Conservation (phyloP, 495 filamentous ascomycete genomes). For the Trichoderma parareesei region DNA sequence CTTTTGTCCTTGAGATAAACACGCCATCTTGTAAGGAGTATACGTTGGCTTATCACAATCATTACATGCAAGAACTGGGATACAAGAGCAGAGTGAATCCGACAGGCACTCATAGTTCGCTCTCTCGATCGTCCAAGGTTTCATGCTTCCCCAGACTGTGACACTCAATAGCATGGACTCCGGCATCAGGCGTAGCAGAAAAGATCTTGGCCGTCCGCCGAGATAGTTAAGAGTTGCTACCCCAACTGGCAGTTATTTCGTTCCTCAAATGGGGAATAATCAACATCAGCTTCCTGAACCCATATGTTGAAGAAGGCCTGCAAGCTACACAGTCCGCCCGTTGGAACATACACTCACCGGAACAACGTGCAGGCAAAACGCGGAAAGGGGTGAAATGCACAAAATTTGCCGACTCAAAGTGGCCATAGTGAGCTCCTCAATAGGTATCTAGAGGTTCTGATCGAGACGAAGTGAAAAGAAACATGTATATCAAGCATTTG, state of each 20-base stretch:
- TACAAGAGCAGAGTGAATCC: too few relatives aligned
- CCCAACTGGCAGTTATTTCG: background rate
- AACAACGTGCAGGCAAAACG: background rate
- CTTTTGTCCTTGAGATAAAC: too few relatives aligned
- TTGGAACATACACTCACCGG: background rate
- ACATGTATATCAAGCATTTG: background rate
- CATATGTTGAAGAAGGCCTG: background rate
- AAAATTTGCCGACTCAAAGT: background rate
- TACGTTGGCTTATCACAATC: too few relatives aligned
- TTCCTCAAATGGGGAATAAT: too few relatives aligned
- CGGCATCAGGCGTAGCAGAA: background rate
- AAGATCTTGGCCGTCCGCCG: background rate
- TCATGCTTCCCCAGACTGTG: background rate
- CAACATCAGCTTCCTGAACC: background rate
- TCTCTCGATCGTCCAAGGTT: background rate
- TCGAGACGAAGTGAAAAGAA: too few relatives aligned
- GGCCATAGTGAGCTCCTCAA: background rate
- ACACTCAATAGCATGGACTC: background rate
- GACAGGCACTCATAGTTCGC: too few relatives aligned
- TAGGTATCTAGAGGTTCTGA: background rate
- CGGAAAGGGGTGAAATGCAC: background rate
- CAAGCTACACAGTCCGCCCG: background rate
- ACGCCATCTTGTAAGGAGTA: too few relatives aligned
- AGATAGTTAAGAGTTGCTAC: background rate
- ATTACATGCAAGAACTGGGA: too few relatives aligned